These are phyloP conservation scores for Penicillium concentricum DNA, from an alignment of 2,329 filamentous ascomycete genomes.

Conservation along the genomic window DNA sequence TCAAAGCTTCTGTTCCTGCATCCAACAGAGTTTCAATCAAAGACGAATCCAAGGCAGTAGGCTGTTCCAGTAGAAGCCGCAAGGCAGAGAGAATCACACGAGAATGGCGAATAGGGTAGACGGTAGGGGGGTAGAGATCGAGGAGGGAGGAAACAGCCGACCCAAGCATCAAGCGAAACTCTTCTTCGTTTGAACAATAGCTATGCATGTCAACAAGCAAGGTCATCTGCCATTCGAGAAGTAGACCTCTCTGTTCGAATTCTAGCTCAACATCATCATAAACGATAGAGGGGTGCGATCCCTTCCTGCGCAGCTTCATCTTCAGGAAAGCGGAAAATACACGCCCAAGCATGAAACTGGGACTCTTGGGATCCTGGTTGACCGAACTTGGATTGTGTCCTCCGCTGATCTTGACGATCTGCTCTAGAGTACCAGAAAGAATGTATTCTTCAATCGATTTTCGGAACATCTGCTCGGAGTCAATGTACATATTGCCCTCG, in stretches of 20 bases:
- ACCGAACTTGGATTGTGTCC: slow-evolving; percentile 27
- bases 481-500: slow-evolving; percentile 35
- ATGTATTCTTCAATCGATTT: slow-evolving; percentile 45
- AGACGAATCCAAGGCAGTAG: slow-evolving; percentile 25
- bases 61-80: slow-evolving; percentile 36
- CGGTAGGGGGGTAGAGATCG: slow-evolving; percentile 30
- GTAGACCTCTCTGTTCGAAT: slow-evolving; percentile 27
- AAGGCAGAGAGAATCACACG: slow-evolving; percentile 37
- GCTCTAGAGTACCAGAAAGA: slow-evolving; percentile 35
- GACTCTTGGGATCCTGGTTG: slow-evolving; percentile 36
- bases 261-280: slow-evolving; percentile 35
- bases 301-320: slow-evolving; percentile 34
- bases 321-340: slow-evolving; percentile 39
- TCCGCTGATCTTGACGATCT: slow-evolving; percentile 27
- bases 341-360: slow-evolving; percentile 38
- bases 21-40: slow-evolving; percentile 28
- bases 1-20: slow-evolving; percentile 26
- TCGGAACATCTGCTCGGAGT: slow-evolving; percentile 39
- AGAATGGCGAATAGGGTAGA: slow-evolving; percentile 39
- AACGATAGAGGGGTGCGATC: slow-evolving; percentile 22
- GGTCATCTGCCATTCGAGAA: slow-evolving; percentile 41
- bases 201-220: slow-evolving; percentile 34
- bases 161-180: slow-evolving; percentile 28
- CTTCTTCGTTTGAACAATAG: slow-evolving; percentile 28
- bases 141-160: slow-evolving; percentile 34